Percentiles rank a stretch among this genome's conserved stretches.
phyloP scores from a whole-genome alignment of 306 rosid genomes.

The Vigna reflexopilosa region DNA sequence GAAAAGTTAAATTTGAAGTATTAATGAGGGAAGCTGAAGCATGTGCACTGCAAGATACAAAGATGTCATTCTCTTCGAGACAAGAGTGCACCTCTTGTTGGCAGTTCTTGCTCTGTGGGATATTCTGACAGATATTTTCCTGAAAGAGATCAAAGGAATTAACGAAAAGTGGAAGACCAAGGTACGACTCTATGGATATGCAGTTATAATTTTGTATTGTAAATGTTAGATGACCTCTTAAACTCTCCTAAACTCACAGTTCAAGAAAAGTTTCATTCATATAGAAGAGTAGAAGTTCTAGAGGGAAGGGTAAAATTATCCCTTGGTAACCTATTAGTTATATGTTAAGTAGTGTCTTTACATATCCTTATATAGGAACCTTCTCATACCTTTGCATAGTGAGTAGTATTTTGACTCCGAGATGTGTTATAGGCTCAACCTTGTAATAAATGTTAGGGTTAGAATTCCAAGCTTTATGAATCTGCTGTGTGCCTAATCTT shows the following conservation, averaged over 20 bases:
- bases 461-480: neutral
- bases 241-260: neutral
- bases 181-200: neutral
- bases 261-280: neutral
- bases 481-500: neutral
- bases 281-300: neutral
- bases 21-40: neutral
- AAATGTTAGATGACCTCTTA: neutral
- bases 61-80: neutral
- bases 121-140: neutral
- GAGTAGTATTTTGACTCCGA: too few relatives aligned
- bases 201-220: neutral
- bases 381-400: too few relatives aligned
- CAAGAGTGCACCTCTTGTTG: conserved; percentile 1
- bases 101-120: neutral
- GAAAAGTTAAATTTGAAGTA: conserved; percentile 6
- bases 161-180: neutral
- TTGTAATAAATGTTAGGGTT: neutral
- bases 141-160: neutral
- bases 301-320: neutral
- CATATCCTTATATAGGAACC: too few relatives aligned
- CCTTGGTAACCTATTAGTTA: neutral
- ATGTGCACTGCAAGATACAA: conserved; percentile 1
- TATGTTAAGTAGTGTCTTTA: too few relatives aligned
- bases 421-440: neutral